Percentiles rank a stretch among this genome's conserved stretches.
Conservation (phyloP, 2,329 filamentous ascomycete genomes). For the Trichoderma afroharzianum region DNA sequence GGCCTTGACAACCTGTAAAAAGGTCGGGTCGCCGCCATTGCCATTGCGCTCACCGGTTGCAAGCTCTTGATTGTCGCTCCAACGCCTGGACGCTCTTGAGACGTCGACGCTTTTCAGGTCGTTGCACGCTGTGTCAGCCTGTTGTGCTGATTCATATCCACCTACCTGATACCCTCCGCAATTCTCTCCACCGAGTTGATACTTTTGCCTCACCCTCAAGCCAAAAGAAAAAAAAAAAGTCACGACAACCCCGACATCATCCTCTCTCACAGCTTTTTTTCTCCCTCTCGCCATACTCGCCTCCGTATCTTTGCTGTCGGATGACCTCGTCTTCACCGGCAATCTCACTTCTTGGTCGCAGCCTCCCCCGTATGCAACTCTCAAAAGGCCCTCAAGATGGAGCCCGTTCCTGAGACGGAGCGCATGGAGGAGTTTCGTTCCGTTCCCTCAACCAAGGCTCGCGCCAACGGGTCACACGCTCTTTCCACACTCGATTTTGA, state of each 20-base stretch:
- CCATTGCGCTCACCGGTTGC: not conserved
- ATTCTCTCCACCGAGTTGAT: conserved; percentile 5
- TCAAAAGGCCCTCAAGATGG: conserved; percentile 44
- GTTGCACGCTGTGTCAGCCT: not conserved
- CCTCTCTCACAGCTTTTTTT: not conserved
- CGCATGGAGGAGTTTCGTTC: conserved; percentile 63
- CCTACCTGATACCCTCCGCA: conserved; percentile 15
- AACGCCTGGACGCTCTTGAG: not conserved
- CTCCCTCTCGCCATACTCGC: not conserved
- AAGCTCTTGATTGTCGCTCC: not conserved
- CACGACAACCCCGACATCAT: not conserved
- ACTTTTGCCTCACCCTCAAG: not conserved
- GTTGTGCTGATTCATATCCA: conserved; percentile 3
- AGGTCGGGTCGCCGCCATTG: conserved; percentile 2
- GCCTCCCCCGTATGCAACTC: conserved; percentile 4
- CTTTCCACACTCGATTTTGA: conserved; percentile 42
- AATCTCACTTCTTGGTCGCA: not conserved
- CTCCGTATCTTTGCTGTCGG: not conserved
- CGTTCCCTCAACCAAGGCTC: conserved; percentile 53
- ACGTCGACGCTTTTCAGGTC: not conserved
- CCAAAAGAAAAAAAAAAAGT: not conserved
- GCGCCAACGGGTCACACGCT: conserved; percentile 42
- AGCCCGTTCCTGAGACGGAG: conserved; percentile 65
- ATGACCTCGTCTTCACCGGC: not conserved
- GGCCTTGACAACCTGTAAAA: not conserved